Evolutionary conservation across 805 yeast genomes (phyloP), one percentile per base, ranked within the genome.

Genomic region (Cyberlindnera bimundalis): DNA sequence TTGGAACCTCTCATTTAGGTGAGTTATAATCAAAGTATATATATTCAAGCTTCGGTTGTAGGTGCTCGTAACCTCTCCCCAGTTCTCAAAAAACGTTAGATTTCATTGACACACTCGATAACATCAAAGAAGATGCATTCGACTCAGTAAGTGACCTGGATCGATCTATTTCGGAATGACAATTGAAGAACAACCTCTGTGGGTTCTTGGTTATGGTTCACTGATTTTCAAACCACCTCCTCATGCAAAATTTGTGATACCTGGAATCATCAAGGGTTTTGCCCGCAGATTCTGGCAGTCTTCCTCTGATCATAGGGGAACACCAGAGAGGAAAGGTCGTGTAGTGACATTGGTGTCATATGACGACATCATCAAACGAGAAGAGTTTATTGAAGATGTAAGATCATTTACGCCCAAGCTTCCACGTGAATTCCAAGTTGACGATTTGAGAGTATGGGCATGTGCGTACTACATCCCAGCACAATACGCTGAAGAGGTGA

Each of bases 201-300:
- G 96, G 95, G 73, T 89, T 12, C 79, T 89, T 10, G 96, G 97
- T 3, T 89, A 89, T 56, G 97, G 97, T 2, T 85, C 95, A 0
- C 67, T 89, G 38, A 79, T 89, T 19, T 89, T 84, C 71, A 89
- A 88, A 55, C 96, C 96, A 0, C 97, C 96, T 0, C 90, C 91
- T 13, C 72, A 74, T 50, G 73, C 76, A 46, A 68, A 76, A 35
- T 68, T 73, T 52, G 64, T 78, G 28, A 71, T 84, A 9, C 80
- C 88, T 0, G 96, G 96, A 0, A 75, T 80, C 34, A 69, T 90
- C 18, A 68, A 70, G 37, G 96, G 96, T 2, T 88, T 68, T 51
- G 76, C 81, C 1, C 71, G 98, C 16, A 65, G 96, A 33, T 90
- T 90, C 58, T 90, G 96, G 96, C 97, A 90, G 61, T 75, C 86